Evolutionary conservation across 1,139 yeast species (phyloP).

Genomic region (Pichia sp.): DNA sequence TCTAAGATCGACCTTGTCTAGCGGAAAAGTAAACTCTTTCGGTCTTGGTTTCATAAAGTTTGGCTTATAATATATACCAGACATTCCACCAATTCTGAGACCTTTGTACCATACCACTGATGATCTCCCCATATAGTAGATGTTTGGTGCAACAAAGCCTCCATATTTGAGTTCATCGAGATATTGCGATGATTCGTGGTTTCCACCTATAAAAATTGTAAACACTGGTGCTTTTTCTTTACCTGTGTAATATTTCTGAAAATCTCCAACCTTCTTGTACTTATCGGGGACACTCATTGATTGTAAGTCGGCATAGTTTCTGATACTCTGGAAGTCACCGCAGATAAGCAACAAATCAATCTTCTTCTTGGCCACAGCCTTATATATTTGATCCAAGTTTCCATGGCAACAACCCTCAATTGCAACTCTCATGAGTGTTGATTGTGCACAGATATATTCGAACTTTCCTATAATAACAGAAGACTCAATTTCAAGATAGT

Average conservation of each 20-base stretch:
- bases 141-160: slow-evolving; percentile 91
- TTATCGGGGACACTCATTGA: slow-evolving; percentile 58
- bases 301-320: slow-evolving; percentile 56
- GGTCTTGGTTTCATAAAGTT: slow-evolving; percentile 34
- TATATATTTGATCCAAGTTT: slow-evolving; percentile 56
- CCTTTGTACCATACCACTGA: slow-evolving; percentile 74
- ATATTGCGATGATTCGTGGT: slow-evolving; percentile 85
- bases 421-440: slow-evolving; percentile 38
- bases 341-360: slow-evolving; percentile 71
- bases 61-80: slow-evolving; percentile 68
- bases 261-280: slow-evolving; percentile 64
- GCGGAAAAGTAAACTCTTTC: slow-evolving; percentile 41
- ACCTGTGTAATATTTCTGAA: slow-evolving; percentile 65
- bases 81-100: slow-evolving; percentile 67
- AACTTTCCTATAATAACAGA: background rate
- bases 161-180: slow-evolving; percentile 72
- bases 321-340: slow-evolving; percentile 78
- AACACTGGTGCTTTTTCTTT: slow-evolving; percentile 56
- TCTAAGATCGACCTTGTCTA: slow-evolving; percentile 34
- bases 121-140: slow-evolving; percentile 79
- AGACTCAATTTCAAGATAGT: background rate
- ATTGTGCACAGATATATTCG: background rate
- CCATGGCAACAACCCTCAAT: slow-evolving; percentile 97
- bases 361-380: slow-evolving; percentile 14
- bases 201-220: slow-evolving; percentile 89